These are phyloP conservation scores for Leucaena leucocephala DNA, from an alignment of 306 rosid species.

Conservation along the genomic window DNA sequence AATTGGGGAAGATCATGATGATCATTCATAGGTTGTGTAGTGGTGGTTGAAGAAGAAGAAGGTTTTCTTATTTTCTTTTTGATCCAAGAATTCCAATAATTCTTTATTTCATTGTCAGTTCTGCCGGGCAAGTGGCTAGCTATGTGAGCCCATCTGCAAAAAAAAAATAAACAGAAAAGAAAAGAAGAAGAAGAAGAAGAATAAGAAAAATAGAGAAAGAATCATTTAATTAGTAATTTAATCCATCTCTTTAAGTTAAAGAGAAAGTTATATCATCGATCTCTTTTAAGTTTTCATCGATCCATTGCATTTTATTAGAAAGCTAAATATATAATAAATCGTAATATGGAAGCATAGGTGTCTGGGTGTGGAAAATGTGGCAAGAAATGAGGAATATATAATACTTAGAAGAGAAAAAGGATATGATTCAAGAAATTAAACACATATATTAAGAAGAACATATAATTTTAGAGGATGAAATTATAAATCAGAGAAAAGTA, in stretches of 20 bases:
- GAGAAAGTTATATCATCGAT: not conserved
- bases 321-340: too few relatives aligned
- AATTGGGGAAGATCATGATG: conserved; percentile 45
- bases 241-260: not conserved
- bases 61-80: conserved; percentile 85
- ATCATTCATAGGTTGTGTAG: conserved; percentile 22
- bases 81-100: conserved; percentile 69
- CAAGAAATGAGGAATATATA: conserved; percentile 2
- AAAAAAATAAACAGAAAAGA: not conserved
- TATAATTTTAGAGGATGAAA: not conserved
- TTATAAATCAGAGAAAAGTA: conserved; percentile 3
- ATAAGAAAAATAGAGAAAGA: too few relatives aligned
- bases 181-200: too few relatives aligned
- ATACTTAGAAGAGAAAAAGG: not conserved
- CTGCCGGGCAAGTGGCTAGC: conserved; percentile 96
- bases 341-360: too few relatives aligned
- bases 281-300: too few relatives aligned
- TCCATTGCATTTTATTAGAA: too few relatives aligned
- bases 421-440: not conserved
- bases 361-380: not conserved
- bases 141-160: conserved; percentile 93
- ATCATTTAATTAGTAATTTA: not conserved
- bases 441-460: not conserved
- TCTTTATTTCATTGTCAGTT: conserved; percentile 70
- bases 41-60: conserved; percentile 41